Percentiles rank a stretch among this genome's conserved stretches.
These are phyloP conservation scores for Athelia sp. DNA, from an alignment of 1,284 basidiomycete genomes.

Conservation along the genomic window DNA sequence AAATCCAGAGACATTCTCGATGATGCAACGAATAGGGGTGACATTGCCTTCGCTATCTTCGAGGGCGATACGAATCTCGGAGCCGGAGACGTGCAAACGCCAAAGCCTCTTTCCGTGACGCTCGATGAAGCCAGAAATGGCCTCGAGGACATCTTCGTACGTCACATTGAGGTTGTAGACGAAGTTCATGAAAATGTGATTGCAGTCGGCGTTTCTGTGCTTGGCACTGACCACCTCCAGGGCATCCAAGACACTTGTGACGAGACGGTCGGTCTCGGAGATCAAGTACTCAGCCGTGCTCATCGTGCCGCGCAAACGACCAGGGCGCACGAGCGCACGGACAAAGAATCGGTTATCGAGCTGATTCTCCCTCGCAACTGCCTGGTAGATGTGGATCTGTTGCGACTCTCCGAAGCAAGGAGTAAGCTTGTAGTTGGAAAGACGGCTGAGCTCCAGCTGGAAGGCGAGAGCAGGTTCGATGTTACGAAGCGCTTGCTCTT, in stretches of 20 bases:
- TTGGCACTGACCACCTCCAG: slow-evolving; percentile 89
- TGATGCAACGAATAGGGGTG: slow-evolving; percentile 93
- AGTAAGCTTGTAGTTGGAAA: slow-evolving; percentile 96
- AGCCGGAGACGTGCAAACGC: slow-evolving; percentile 96
- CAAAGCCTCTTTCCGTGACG: slow-evolving; percentile 97
- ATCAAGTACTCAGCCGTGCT: slow-evolving; percentile 95
- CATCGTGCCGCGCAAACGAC: slow-evolving; percentile 88
- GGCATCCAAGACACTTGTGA: slow-evolving; percentile 92
- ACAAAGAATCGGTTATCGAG: slow-evolving; percentile 98
- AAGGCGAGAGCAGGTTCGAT: slow-evolving; percentile 98
- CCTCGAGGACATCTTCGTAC: slow-evolving; percentile 94
- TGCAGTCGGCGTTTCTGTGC: slow-evolving; percentile 88
- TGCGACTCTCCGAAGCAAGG: slow-evolving; percentile 93
- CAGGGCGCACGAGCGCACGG: slow-evolving; percentile 93
- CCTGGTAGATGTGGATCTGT: slow-evolving; percentile 97
- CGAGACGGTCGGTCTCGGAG: slow-evolving; percentile 95
- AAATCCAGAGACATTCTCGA: slow-evolving; percentile 98
- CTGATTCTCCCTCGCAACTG: slow-evolving; percentile 92
- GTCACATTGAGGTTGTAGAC: slow-evolving; percentile 94
- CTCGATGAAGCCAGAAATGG: slow-evolving; percentile 96
- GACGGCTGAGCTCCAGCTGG: slow-evolving; percentile 94
- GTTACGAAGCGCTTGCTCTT: slow-evolving; percentile 96
- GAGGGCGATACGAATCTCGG: slow-evolving; percentile 93
- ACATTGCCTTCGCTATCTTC: slow-evolving; percentile 92
- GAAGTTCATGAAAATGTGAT: slow-evolving; percentile 98